Base-by-base conservation (phyloP, 345 rosid species). In the Geranium rotundifolium region DNA sequence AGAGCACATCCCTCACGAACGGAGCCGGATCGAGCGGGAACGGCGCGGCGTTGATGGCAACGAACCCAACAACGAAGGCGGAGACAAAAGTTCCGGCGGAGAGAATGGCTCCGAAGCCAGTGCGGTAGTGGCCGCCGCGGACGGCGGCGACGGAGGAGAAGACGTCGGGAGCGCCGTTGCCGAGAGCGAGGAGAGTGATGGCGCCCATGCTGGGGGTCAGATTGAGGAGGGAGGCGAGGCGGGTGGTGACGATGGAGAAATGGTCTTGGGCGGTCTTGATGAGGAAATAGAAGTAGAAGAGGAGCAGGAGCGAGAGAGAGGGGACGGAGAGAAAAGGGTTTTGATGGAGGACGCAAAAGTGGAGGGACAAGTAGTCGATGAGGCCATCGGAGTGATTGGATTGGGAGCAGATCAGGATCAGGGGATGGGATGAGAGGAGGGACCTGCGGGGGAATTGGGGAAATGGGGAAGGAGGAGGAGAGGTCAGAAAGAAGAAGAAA, bases 81-180 rank as follows among this genome's bases (percentile, higher is more conserved):
- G 96, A 89, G 0, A 92, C 98, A 69, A 89, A 92, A 0, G 96
- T 77, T 0, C 98, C 98, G 0, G 96, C 98, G 0, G 98, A 92
- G 29, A 89, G 68, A 29, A 92, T 92, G 0, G 98, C 98, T 12
- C 95, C 93, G 62, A 92, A 89, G 34, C 98, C 96, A 37, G 95
- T 92, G 17, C 95, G 72, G 65, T 83, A 89, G 52, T 92, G 90
- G 14, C 96, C 98, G 5, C 83, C 76, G 19, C 93, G 85, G 31
- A 87, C 80, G 1, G 98, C 96, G 2, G 91, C 90, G 18, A 80
- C 84, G 16, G 98, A 91, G 16, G 96, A 84, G 65, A 92, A 92
- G 1, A 92, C 89, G 15, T 92, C 98, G 0, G 98, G 98, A 3
- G 98, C 90, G 54, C 98, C 98, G 62, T 92, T 92, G 23, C 98